Percentiles rank a stretch among this genome's conserved stretches.
phyloP scores from a whole-genome alignment of 495 filamentous ascomycete species.

The Tetracladium marchalianum region DNA sequence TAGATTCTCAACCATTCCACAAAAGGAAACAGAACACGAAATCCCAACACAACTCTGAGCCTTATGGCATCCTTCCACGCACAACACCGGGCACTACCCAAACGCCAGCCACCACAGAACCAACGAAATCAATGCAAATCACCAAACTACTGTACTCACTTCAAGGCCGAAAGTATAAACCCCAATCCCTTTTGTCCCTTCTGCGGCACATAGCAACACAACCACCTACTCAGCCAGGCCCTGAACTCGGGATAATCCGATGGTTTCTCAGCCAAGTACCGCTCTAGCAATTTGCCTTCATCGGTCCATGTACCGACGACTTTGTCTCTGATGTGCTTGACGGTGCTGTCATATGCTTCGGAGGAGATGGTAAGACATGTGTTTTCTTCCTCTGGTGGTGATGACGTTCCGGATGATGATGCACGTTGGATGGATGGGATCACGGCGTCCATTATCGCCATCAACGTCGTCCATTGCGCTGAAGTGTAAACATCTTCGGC shows the following conservation, averaged over 20 bases:
- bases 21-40: background rate
- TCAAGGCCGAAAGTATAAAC: conserved; percentile 41
- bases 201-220: conserved; percentile 31
- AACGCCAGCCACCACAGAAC: background rate
- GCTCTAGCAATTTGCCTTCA: conserved; percentile 7
- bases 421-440: conserved; percentile 35
- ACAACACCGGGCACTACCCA: background rate
- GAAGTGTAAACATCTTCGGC: conserved; percentile 26
- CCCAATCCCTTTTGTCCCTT: conserved; percentile 40
- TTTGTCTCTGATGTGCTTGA: conserved; percentile 7
- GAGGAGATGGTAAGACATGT: conserved; percentile 8
- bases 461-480: conserved; percentile 44
- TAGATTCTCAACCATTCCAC: background rate
- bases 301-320: conserved; percentile 7
- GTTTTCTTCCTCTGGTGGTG: conserved; percentile 7
- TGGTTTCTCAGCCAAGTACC: conserved; percentile 40
- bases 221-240: conserved; percentile 31
- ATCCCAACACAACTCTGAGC: background rate
- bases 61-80: too few relatives aligned
- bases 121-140: too few relatives aligned
- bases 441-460: conserved; percentile 44
- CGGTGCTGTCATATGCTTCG: conserved; percentile 11
- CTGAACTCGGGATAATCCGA: conserved; percentile 38
- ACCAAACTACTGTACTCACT: conserved; percentile 32
- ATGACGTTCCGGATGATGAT: conserved; percentile 15